Percentiles rank a stretch among this genome's conserved stretches.
phyloP scores from a whole-genome alignment of 768 basidiomycete genomes.

The Boletus insuetus region DNA sequence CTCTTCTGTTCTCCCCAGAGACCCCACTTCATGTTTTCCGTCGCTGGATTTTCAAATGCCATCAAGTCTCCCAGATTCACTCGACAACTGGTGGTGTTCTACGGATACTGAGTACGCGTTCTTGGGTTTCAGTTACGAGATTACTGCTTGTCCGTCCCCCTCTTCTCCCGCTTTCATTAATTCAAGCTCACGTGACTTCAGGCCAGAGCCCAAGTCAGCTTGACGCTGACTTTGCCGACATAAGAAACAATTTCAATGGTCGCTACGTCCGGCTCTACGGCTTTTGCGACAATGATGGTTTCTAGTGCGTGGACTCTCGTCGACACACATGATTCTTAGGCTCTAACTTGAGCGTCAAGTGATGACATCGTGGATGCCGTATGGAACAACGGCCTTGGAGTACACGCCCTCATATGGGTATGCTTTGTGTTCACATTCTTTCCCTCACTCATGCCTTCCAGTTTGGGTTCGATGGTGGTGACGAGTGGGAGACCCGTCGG shows the following conservation, averaged over 20 bases:
- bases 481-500: slow-evolving; percentile 54
- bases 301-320: slow-evolving; percentile 31
- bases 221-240: slow-evolving; percentile 54
- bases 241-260: slow-evolving; percentile 55
- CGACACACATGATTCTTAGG: not conserved
- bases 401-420: slow-evolving; percentile 76
- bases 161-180: not conserved
- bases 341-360: slow-evolving; percentile 22
- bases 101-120: slow-evolving; percentile 67
- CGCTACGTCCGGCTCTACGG: slow-evolving; percentile 61
- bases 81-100: slow-evolving; percentile 64
- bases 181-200: slow-evolving; percentile 22
- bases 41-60: slow-evolving; percentile 56
- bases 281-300: slow-evolving; percentile 37
- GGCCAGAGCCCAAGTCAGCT: slow-evolving; percentile 57
- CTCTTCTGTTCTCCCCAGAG: no score
- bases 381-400: slow-evolving; percentile 64
- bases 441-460: slow-evolving; percentile 4
- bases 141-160: slow-evolving; percentile 52
- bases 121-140: slow-evolving; percentile 74
- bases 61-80: slow-evolving; percentile 39
- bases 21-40: slow-evolving; percentile 40
- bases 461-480: slow-evolving; percentile 38
- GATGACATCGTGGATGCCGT: slow-evolving; percentile 67
- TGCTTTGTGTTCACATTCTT: slow-evolving; percentile 10